A percentile compares a stretch with the other conserved stretches of the same genome.
These are phyloP conservation scores for Aspergillus homomorphus DNA, from an alignment of 495 filamentous ascomycete species.

Conservation along the genomic window DNA sequence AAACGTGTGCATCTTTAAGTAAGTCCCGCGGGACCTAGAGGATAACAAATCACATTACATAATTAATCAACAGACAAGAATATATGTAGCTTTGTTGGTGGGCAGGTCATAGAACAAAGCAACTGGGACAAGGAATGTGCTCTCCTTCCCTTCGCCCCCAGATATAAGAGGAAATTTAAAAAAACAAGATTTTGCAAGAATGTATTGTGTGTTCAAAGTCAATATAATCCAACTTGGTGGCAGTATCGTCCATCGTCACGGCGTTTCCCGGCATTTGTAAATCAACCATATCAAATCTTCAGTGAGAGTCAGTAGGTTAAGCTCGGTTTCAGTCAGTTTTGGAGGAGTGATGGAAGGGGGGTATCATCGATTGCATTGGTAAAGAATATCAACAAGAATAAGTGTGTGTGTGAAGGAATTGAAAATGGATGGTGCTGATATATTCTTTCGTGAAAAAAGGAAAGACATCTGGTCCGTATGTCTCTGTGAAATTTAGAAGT, in stretches of 20 bases:
- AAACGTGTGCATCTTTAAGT: no score
- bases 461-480: not conserved
- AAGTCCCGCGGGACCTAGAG: no score
- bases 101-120: no score
- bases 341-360: not conserved
- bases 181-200: not conserved
- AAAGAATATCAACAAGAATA: not conserved
- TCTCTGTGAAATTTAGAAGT: not conserved
- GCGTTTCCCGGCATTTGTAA: not conserved
- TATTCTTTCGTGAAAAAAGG: not conserved
- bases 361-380: not conserved
- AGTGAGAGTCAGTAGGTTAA: not conserved
- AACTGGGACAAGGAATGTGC: no score
- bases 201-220: not conserved
- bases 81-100: no score
- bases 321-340: not conserved
- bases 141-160: no score
- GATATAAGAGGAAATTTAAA: no score
- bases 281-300: not conserved
- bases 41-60: no score
- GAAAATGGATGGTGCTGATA: not conserved
- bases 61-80: no score
- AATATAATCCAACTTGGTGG: not conserved
- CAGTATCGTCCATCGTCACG: not conserved
- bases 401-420: not conserved